Evolutionary conservation across 2,329 filamentous ascomycete genomes (phyloP).

Genomic region (Fusarium brachygibbosum): DNA sequence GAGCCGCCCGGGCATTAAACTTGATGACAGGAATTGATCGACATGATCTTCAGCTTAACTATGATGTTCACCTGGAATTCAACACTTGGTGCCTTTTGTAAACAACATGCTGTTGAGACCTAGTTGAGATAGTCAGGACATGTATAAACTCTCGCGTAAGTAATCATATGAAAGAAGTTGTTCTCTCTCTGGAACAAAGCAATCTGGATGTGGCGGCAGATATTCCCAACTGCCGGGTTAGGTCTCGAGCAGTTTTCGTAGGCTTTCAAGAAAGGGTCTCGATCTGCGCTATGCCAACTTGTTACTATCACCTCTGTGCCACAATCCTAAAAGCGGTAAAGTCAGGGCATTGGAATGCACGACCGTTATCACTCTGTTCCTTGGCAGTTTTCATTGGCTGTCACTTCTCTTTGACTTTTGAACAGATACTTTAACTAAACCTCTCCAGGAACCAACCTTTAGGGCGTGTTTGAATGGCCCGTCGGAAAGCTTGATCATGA

Average conservation of each 20-base stretch:
- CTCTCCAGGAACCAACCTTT: rapidly evolving
- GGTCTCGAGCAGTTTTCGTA: background rate
- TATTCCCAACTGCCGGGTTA: background rate
- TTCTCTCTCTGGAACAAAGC: too few species aligned
- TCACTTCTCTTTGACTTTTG: background rate
- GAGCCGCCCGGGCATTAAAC: too few species aligned
- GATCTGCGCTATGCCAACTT: background rate
- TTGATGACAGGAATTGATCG: background rate
- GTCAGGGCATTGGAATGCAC: background rate
- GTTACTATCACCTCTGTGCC: background rate
- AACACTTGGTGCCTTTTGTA: too few species aligned
- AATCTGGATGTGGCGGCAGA: background rate
- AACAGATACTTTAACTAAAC: background rate
- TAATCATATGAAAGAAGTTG: background rate
- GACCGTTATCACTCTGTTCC: background rate
- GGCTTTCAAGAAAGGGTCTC: background rate
- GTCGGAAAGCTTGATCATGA: background rate
- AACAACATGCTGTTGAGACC: too few species aligned
- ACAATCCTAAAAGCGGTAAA: background rate
- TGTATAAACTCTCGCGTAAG: background rate
- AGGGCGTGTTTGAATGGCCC: background rate
- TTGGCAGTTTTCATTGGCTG: background rate
- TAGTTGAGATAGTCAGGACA: too few species aligned
- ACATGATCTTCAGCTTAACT: too few species aligned
- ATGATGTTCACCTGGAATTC: too few species aligned